Conservation (phyloP, 2,329 filamentous ascomycete species). For the Fusarium temperatum region DNA sequence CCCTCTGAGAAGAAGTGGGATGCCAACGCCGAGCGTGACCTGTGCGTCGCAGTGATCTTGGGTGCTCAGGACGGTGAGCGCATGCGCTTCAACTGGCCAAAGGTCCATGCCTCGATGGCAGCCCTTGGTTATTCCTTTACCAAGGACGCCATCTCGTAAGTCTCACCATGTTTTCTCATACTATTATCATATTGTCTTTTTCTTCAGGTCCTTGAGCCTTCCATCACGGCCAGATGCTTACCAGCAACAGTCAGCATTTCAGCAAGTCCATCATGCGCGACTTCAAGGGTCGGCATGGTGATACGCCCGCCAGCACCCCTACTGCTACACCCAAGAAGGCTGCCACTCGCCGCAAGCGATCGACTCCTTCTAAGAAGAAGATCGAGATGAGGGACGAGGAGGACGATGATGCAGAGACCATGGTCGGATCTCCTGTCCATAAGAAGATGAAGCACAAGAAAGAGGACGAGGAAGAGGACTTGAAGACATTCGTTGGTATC, state of each 20-base stretch:
- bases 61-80: slow-evolving; percentile 39
- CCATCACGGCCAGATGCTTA: background rate
- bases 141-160: slow-evolving; percentile 52
- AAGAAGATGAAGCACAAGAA: slow-evolving; percentile 47
- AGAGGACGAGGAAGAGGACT: slow-evolving; percentile 20
- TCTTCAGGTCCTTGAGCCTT: background rate
- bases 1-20: slow-evolving; percentile 51
- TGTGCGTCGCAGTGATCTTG: slow-evolving; percentile 50
- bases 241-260: slow-evolving; percentile 49
- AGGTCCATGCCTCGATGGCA: slow-evolving; percentile 45
- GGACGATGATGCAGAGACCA: slow-evolving; percentile 17
- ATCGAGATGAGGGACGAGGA: slow-evolving; percentile 20
- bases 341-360: slow-evolving; percentile 28
- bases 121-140: slow-evolving; percentile 48
- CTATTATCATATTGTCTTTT: background rate
- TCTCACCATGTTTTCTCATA: background rate
- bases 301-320: background rate
- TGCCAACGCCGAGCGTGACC: slow-evolving; percentile 48
- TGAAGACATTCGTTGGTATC: slow-evolving; percentile 26
- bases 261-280: slow-evolving; percentile 50
- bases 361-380: slow-evolving; percentile 30
- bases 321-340: slow-evolving; percentile 33
- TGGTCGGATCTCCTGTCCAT: slow-evolving; percentile 19
- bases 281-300: slow-evolving; percentile 44
- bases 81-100: slow-evolving; percentile 47